Evolutionary conservation across 495 filamentous ascomycete genomes (phyloP), one percentile per base, ranked within the genome.

Genomic region (Daldinia concentrica): DNA sequence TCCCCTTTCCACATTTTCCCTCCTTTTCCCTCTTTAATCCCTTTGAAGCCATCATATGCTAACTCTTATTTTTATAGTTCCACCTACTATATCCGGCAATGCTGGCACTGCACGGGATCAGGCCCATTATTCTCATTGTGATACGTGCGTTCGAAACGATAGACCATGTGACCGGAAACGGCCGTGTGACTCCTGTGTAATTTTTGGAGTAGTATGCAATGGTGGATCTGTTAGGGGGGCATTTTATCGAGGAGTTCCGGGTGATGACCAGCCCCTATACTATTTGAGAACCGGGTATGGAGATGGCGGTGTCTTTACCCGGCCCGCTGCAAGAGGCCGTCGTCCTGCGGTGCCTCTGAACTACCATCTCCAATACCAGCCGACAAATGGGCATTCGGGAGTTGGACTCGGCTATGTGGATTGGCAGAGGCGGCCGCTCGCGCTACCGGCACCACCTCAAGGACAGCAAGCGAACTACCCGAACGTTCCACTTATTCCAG

Each of bases 101-200:
- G 22, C 57, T 17, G 36, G 29, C 7, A 56, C 24, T 24, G 1
- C 5, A 27, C 12, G 15, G 3, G 48, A 54, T 1, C 27, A 27
- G 19, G 0, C 22, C 29, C 39, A 43, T 15, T 37, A 15, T 7
- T 0, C 12, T n/a, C n/a, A 17, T 1, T 64, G 67, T 4, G 9
- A 8, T 0, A 0, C 7, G 26, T n/a, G 51, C 19, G 4, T 0
- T 1, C 26, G 45, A 2, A 39, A 32, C 0, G 2, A 5, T 0
- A 24, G 43, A 48, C 43, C 43, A 0, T 71, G 69, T 8, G 69
- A 71, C 11, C 32, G 74, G 0, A 73, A 71, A 19, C 14, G 66
- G 12, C 72, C 74, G 2, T 77, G 74, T 22, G 55, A 72, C 26
- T 14, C n/a, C 7, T 76, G 71, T 58, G 27, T 69, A 11, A 4